Percentiles rank a stretch among this genome's conserved stretches.
These are phyloP conservation scores for Podospora appendiculata DNA, from an alignment of 495 filamentous ascomycete species.

Conservation along the genomic window DNA sequence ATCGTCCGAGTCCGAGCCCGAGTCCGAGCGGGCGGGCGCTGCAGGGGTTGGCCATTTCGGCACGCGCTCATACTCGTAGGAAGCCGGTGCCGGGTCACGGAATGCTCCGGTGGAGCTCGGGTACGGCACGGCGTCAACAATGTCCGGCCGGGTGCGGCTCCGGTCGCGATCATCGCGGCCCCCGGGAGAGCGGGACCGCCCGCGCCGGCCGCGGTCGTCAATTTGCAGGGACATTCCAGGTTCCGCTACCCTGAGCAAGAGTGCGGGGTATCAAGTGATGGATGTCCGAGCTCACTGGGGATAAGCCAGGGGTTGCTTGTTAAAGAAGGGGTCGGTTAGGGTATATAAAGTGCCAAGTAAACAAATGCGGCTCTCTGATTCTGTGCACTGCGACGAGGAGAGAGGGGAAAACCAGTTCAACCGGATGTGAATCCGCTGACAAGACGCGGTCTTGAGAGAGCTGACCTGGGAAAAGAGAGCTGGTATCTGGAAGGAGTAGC, in stretches of 20 bases:
- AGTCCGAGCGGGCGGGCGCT: conserved; percentile 1
- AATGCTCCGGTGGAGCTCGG: conserved; percentile 30
- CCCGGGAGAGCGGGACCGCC: conserved; percentile 52
- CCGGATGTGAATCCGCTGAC: neutral
- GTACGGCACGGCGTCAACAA: conserved; percentile 42
- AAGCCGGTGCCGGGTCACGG: conserved; percentile 19
- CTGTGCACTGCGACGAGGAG: neutral
- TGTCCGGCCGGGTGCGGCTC: conserved; percentile 29
- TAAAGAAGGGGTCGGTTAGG: neutral
- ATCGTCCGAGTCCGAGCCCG: conserved; percentile 6
- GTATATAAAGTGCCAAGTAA: neutral
- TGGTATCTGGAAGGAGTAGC: neutral
- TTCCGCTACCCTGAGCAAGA: neutral
- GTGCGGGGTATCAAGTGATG: neutral
- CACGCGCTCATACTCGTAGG: conserved; percentile 26
- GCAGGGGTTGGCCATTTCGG: conserved; percentile 23
- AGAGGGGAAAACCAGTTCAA: neutral
- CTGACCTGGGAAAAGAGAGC: no score
- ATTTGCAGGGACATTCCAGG: conserved; percentile 44
- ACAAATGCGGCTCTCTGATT: neutral
- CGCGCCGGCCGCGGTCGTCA: conserved; percentile 50
- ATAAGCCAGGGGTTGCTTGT: neutral
- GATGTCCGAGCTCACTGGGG: neutral
- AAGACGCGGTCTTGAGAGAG: no score
- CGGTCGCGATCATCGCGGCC: conserved; percentile 39